These are phyloP conservation scores for Fusarium verticillioides DNA, from an alignment of 2,329 filamentous ascomycete genomes.

Conservation along the genomic window DNA sequence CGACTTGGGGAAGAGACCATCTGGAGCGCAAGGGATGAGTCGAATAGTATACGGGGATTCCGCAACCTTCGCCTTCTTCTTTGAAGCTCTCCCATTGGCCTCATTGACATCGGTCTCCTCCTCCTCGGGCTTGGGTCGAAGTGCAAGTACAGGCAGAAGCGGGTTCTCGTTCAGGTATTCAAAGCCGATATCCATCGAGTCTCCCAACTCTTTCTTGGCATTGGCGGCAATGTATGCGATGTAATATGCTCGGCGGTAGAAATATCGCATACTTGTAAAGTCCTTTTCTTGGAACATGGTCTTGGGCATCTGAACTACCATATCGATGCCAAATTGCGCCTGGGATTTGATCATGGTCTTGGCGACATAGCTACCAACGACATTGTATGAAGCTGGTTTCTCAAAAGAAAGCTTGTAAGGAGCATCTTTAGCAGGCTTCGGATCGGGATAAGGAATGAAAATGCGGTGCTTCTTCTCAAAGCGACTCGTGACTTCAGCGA, in stretches of 20 bases:
- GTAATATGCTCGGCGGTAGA: constrained; percentile 94
- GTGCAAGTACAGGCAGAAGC: constrained; percentile 75
- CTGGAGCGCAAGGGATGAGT: constrained; percentile 79
- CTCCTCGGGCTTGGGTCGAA: constrained; percentile 51
- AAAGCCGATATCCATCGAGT: constrained; percentile 69
- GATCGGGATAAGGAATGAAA: constrained; percentile 85
- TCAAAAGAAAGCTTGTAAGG: constrained; percentile 85
- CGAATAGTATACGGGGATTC: constrained; percentile 69
- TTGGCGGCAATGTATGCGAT: constrained; percentile 81
- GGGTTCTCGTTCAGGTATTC: constrained; percentile 77
- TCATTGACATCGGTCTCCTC: constrained; percentile 26
- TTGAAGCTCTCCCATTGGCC: constrained; percentile 30
- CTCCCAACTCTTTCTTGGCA: constrained; percentile 67
- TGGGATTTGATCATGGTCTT: constrained; percentile 77
- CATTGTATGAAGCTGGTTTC: constrained; percentile 82
- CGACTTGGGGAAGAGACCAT: constrained; percentile 73
- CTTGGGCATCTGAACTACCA: constrained; percentile 87
- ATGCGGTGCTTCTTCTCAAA: constrained; percentile 76
- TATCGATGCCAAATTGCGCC: constrained; percentile 72
- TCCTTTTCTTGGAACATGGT: constrained; percentile 92
- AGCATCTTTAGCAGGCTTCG: constrained; percentile 77
- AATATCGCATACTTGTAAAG: constrained; percentile 91
- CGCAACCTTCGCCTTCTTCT: constrained; percentile 41
- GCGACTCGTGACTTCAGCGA: constrained; percentile 73
- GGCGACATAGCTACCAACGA: constrained; percentile 87